Evolutionary conservation across 176 grass and related monocot species (phyloP).

Genomic region (Carex pumila): DNA sequence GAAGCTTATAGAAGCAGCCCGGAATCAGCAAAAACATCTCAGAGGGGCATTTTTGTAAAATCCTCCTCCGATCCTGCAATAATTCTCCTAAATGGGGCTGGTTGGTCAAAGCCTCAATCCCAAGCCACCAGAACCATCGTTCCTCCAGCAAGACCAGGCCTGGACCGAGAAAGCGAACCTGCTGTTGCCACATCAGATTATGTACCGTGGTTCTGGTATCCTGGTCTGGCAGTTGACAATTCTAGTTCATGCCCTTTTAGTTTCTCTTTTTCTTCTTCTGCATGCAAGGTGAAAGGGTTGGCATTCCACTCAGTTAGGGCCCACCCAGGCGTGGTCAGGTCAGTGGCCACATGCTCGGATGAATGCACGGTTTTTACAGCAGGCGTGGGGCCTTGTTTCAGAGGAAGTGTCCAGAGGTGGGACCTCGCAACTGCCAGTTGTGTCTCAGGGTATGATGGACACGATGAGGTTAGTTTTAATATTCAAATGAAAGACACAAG

Average conservation of each 20-base stretch:
- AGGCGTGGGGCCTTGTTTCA: slow-evolving; percentile 89
- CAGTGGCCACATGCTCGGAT: slow-evolving; percentile 65
- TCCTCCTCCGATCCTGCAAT: slow-evolving; percentile 49
- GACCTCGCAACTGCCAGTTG: slow-evolving; percentile 82
- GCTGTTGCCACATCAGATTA: slow-evolving; percentile 35
- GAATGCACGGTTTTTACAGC: slow-evolving; percentile 86
- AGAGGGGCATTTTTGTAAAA: slow-evolving; percentile 36
- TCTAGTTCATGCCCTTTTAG: neutral
- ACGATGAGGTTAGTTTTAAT: slow-evolving; percentile 76
- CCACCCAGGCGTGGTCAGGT: slow-evolving; percentile 70
- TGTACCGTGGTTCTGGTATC: slow-evolving; percentile 85
- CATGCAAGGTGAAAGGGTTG: slow-evolving; percentile 82
- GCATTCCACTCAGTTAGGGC: slow-evolving; percentile 64
- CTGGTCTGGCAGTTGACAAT: slow-evolving; percentile 47
- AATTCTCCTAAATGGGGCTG: slow-evolving; percentile 53
- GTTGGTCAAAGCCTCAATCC: slow-evolving; percentile 60
- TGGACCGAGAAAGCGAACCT: neutral
- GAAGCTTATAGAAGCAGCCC: slow-evolving; percentile 37
- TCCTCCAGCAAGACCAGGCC: neutral
- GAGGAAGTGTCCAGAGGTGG: slow-evolving; percentile 89
- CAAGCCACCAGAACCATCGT: slow-evolving; percentile 47
- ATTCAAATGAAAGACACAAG: neutral
- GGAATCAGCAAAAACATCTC: slow-evolving; percentile 27
- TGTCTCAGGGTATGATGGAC: slow-evolving; percentile 84
- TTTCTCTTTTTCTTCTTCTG: neutral